Evolutionary conservation across 805 yeast genomes (phyloP).

Genomic region (Hanseniaspora guilliermondii): DNA sequence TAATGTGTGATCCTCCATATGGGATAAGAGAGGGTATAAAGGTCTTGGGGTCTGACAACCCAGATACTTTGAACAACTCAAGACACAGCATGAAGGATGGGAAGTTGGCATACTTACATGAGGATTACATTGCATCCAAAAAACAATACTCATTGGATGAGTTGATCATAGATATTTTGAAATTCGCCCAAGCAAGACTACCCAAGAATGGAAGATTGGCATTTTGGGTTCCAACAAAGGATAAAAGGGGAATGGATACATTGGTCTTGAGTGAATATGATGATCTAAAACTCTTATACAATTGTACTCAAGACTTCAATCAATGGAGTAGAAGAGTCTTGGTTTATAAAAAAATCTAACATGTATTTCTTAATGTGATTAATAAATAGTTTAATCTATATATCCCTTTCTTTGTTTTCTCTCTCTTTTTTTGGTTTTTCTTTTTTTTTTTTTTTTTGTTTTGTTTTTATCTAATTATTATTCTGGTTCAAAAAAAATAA

Average conservation of each 20-base stretch:
- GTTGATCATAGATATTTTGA: constrained; percentile 63
- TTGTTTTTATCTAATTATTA: constrained; percentile 22
- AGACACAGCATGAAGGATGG: constrained; percentile 69
- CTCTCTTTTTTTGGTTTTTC: no score
- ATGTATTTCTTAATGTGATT: no score
- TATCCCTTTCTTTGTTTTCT: no score
- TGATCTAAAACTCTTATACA: constrained; percentile 36
- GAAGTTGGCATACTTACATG: constrained; percentile 57
- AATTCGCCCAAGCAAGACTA: constrained; percentile 59
- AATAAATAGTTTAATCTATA: no score
- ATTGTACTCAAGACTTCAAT: constrained; percentile 76
- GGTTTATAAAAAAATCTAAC: constrained; percentile 51
- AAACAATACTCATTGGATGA: constrained; percentile 74
- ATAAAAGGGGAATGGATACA: constrained; percentile 61
- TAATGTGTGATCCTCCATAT: constrained; percentile 94
- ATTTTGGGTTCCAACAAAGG: constrained; percentile 97
- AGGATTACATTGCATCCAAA: constrained; percentile 84
- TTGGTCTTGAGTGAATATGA: constrained; percentile 40
- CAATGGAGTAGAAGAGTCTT: constrained; percentile 85
- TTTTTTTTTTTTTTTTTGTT: constrained; percentile 34
- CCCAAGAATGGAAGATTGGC: constrained; percentile 70
- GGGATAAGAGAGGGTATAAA: constrained; percentile 93
- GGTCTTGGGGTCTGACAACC: constrained; percentile 74
- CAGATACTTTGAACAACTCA: constrained; percentile 56
- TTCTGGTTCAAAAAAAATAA: neutral